Evolutionary conservation across 345 rosid species (phyloP).

Genomic region (Lepidium didymum): DNA sequence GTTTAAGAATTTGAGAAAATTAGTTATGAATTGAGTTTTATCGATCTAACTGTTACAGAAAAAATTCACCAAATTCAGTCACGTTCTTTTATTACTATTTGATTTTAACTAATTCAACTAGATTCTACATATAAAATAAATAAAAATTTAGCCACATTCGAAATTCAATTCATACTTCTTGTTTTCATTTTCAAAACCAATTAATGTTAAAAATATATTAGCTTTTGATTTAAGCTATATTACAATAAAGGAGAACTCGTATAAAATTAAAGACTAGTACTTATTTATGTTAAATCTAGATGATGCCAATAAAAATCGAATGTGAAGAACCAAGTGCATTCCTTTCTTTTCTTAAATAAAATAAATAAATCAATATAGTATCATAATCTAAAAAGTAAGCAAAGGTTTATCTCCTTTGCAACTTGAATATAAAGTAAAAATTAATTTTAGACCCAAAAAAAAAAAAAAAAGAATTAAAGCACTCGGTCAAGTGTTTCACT

Average conservation of each 20-base stretch:
- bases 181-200: background rate
- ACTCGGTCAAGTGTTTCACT: background rate
- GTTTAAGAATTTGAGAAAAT: no score
- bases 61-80: no score
- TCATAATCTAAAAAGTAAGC: background rate
- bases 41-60: no score
- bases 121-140: no score
- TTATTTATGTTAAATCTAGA: background rate
- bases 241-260: background rate
- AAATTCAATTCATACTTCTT: no score
- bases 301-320: background rate
- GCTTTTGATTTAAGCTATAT: conserved; percentile 13
- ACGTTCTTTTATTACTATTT: no score
- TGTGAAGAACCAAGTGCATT: background rate
- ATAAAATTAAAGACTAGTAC: background rate
- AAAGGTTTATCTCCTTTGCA: no score
- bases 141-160: no score
- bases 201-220: background rate
- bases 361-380: background rate
- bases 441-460: no score
- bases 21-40: no score
- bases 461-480: background rate
- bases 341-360: background rate
- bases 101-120: no score
- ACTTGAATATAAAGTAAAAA: background rate